phyloP scores from a whole-genome alignment of 768 basidiomycete genomes.

The Lactarius akahatsu region DNA sequence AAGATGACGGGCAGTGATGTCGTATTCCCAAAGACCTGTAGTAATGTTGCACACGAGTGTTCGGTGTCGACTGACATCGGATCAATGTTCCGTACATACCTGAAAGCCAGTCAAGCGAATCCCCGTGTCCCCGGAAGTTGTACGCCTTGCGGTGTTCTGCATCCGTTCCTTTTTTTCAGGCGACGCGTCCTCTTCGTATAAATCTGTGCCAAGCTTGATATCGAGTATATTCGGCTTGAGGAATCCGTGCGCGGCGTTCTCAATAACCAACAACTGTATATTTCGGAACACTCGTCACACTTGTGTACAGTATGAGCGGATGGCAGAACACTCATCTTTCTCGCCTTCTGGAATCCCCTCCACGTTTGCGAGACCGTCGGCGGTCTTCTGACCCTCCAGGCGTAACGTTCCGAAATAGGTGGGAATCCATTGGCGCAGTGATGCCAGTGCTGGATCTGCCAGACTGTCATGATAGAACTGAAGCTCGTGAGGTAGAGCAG shows the following conservation, averaged over 20 bases:
- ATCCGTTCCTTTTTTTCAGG: conserved; percentile 81
- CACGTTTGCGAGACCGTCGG: conserved; percentile 21
- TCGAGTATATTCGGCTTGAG: conserved; percentile 84
- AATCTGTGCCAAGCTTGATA: conserved; percentile 86
- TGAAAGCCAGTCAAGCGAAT: conserved; percentile 88
- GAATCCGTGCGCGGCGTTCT: conserved; percentile 78
- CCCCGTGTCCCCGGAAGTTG: conserved; percentile 76
- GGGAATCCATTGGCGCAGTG: conserved; percentile 63
- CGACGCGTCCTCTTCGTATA: conserved; percentile 67
- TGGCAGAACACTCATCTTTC: conserved; percentile 47
- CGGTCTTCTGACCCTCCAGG: conserved; percentile 54
- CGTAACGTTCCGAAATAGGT: conserved; percentile 77
- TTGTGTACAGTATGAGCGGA: neutral
- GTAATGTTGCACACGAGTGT: conserved; percentile 44
- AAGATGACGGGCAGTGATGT: conserved; percentile 52
- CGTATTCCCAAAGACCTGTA: conserved; percentile 24
- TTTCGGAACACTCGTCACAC: conserved; percentile 17
- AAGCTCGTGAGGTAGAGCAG: conserved; percentile 60
- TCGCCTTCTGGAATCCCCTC: conserved; percentile 33
- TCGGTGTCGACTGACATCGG: neutral
- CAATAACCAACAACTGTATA: conserved; percentile 73
- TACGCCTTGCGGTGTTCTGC: conserved; percentile 62
- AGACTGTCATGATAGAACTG: conserved; percentile 66
- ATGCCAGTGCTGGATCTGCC: conserved; percentile 41
- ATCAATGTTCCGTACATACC: conserved; percentile 43